phyloP scores from a whole-genome alignment of 1,284 basidiomycete species.

The Puccinia novopanici region DNA sequence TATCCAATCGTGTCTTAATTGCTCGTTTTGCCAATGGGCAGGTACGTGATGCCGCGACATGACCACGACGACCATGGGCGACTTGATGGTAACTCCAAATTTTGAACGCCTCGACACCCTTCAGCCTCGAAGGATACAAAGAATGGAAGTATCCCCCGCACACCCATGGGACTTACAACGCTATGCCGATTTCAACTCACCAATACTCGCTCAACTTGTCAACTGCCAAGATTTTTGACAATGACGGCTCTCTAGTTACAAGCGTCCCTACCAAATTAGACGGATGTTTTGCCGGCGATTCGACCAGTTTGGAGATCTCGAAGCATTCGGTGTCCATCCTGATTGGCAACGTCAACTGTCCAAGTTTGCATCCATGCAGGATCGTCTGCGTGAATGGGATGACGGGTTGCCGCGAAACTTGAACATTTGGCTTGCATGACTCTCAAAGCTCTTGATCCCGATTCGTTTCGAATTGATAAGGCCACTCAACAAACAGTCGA shows the following conservation, averaged over 20 bases:
- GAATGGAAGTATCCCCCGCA: conserved; percentile 77
- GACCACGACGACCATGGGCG: conserved; percentile 85
- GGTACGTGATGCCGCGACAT: conserved; percentile 84
- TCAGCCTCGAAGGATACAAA: conserved; percentile 72
- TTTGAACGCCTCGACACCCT: conserved; percentile 76
- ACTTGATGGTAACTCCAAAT: conserved; percentile 79
- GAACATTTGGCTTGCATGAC: conserved; percentile 77
- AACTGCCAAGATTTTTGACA: conserved; percentile 74
- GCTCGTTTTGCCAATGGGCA: neutral
- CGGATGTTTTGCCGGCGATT: conserved; percentile 78
- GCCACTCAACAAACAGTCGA: conserved; percentile 83
- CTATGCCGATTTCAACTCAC: conserved; percentile 76
- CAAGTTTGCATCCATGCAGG: conserved; percentile 91
- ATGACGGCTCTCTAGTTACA: conserved; percentile 69
- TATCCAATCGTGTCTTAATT: neutral
- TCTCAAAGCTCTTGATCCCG: conserved; percentile 80
- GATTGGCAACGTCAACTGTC: conserved; percentile 80
- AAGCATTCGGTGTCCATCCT: conserved; percentile 83
- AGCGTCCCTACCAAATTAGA: conserved; percentile 61
- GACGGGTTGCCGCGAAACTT: conserved; percentile 74
- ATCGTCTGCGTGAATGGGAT: conserved; percentile 86
- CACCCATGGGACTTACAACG: conserved; percentile 76
- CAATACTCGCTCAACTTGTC: conserved; percentile 72
- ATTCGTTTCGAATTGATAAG: conserved; percentile 91
- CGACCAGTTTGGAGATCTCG: conserved; percentile 90